phyloP scores from a whole-genome alignment of 169 alveolate genomes.

The Prorocentrum cordatum region DNA sequence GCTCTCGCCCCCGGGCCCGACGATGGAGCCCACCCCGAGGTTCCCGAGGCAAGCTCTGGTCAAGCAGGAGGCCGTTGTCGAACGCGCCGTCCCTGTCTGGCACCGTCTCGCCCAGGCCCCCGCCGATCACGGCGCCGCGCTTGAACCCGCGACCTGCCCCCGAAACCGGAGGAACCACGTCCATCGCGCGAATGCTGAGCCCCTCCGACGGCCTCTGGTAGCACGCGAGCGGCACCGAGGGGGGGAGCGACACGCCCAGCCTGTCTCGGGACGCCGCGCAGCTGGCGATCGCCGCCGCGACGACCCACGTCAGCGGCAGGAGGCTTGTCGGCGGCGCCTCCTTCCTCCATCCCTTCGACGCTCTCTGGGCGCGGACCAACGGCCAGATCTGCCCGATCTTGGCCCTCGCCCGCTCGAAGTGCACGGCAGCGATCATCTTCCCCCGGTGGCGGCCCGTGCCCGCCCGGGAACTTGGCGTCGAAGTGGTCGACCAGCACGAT shows the following conservation, averaged over 20 bases:
- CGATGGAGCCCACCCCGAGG: too few relatives aligned
- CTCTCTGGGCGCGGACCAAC: neutral
- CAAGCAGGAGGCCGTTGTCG: constrained; percentile 11
- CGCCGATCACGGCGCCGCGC: neutral
- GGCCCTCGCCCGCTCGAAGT: neutral
- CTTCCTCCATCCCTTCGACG: constrained; percentile 18
- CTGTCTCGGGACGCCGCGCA: neutral
- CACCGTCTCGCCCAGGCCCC: neutral
- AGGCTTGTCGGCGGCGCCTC: neutral
- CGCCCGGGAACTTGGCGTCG: constrained; percentile 1
- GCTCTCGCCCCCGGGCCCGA: too few relatives aligned
- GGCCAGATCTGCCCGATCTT: too few relatives aligned
- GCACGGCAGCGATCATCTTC: neutral
- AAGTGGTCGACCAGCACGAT: neutral
- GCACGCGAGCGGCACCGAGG: neutral
- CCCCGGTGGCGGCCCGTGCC: neutral
- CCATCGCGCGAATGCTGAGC: neutral
- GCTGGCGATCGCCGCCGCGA: neutral
- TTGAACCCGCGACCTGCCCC: neutral
- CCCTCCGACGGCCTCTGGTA: constrained; percentile 17
- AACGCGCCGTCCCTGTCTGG: constrained; percentile 32
- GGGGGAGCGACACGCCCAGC: neutral
- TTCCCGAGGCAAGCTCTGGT: neutral
- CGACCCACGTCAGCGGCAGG: neutral
- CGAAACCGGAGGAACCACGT: neutral